These are phyloP conservation scores for Trametes cingulata DNA, from an alignment of 768 basidiomycete species.

Conservation along the genomic window DNA sequence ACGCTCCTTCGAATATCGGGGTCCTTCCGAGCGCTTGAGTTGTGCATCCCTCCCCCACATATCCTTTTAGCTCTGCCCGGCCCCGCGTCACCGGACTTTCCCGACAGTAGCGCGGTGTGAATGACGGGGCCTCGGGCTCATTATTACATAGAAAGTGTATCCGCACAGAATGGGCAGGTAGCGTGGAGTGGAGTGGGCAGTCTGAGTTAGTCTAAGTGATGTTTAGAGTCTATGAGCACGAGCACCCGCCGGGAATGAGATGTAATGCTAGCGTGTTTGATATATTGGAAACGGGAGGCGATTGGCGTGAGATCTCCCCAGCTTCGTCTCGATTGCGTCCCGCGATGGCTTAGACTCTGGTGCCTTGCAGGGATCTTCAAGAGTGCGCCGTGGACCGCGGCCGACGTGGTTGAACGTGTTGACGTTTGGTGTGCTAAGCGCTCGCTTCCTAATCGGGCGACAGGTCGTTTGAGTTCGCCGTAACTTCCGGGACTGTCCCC, in stretches of 20 bases:
- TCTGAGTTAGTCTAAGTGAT: neutral
- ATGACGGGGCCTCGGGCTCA: neutral
- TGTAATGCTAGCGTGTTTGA: conserved; percentile 16
- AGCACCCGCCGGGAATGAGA: neutral
- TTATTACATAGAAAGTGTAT: neutral
- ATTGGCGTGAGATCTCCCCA: conserved; percentile 18
- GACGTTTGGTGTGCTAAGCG: conserved; percentile 3
- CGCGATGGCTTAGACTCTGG: conserved; percentile 2
- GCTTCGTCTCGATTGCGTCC: conserved; percentile 12
- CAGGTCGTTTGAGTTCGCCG: conserved; percentile 4
- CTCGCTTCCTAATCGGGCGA: neutral
- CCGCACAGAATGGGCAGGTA: neutral
- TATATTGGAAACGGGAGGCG: conserved; percentile 7
- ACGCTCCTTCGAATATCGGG: neutral
- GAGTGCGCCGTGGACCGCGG: neutral
- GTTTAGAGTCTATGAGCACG: neutral
- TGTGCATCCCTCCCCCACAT: neutral
- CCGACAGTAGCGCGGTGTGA: neutral
- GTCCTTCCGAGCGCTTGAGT: conserved; percentile 9
- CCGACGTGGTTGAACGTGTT: neutral
- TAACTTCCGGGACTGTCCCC: neutral
- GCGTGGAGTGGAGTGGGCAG: neutral
- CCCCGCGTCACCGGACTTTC: neutral
- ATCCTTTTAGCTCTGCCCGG: neutral
- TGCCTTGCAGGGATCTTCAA: conserved; percentile 9